Evolutionary conservation across 176 grass and related monocot genomes (phyloP).

Genomic region (Oryza coarctata): DNA sequence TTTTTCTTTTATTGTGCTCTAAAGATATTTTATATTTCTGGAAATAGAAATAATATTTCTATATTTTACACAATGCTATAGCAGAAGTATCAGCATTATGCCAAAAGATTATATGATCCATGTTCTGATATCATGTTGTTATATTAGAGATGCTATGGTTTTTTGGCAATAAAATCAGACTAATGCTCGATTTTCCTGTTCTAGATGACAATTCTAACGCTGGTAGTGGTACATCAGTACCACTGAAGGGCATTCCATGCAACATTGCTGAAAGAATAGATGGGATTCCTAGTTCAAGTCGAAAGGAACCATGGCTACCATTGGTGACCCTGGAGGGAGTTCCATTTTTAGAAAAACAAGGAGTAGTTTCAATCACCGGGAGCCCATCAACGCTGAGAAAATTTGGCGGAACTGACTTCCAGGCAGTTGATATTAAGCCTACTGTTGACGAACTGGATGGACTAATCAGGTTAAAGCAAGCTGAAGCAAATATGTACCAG

Average conservation of each 20-base stretch:
- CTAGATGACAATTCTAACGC: slow-evolving; percentile 53
- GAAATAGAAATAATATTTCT: slow-evolving; percentile 14
- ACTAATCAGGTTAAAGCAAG: slow-evolving; percentile 81
- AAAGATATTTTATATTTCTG: slow-evolving; percentile 10
- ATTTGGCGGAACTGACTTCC: slow-evolving; percentile 49
- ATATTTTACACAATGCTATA: background rate
- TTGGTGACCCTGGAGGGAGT: slow-evolving; percentile 52
- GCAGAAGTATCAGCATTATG: background rate
- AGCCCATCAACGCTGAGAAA: slow-evolving; percentile 33
- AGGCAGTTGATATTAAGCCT: slow-evolving; percentile 54
- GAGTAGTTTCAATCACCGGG: slow-evolving; percentile 29
- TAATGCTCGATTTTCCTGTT: slow-evolving; percentile 40
- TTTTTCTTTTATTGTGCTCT: background rate
- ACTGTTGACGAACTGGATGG: slow-evolving; percentile 73
- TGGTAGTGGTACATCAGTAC: slow-evolving; percentile 41
- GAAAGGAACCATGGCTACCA: slow-evolving; percentile 44
- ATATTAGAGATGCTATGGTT: slow-evolving; percentile 4
- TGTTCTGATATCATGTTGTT: slow-evolving; percentile 15
- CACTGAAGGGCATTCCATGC: slow-evolving; percentile 50
- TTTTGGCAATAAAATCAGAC: slow-evolving; percentile 8
- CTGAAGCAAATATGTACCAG: slow-evolving; percentile 92
- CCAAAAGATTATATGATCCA: background rate
- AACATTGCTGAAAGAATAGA: slow-evolving; percentile 46
- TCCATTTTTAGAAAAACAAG: slow-evolving; percentile 45
- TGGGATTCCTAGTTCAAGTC: slow-evolving; percentile 57